phyloP scores from a whole-genome alignment of 345 rosid genomes.

The Turnera subulata region DNA sequence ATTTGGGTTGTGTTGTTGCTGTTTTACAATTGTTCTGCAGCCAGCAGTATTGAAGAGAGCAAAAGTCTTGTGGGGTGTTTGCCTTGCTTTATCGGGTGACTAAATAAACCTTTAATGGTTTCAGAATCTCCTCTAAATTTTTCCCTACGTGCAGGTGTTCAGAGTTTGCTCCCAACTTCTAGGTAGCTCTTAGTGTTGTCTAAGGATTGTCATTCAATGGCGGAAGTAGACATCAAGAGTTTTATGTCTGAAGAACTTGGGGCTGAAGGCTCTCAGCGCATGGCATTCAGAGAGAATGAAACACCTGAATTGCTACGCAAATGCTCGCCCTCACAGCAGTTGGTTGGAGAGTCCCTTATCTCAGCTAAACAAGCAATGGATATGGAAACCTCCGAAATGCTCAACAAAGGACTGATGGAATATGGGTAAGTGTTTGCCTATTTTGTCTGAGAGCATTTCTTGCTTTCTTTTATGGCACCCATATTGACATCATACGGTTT shows the following conservation, averaged over 20 bases:
- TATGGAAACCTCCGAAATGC: slow-evolving; percentile 19
- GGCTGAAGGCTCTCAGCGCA: slow-evolving; percentile 15
- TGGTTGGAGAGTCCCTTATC: slow-evolving; percentile 17
- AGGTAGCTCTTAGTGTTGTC: slow-evolving; percentile 24
- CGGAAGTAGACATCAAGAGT: slow-evolving; percentile 19
- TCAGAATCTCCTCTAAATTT: slow-evolving; percentile 39
- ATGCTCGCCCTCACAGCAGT: slow-evolving; percentile 12
- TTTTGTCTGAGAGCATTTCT: too few relatives aligned
- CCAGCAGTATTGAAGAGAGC: slow-evolving; percentile 69
- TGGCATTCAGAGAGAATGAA: slow-evolving; percentile 9
- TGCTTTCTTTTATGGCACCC: too few relatives aligned
- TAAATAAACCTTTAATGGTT: slow-evolving; percentile 20
- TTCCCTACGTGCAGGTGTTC: slow-evolving; percentile 53
- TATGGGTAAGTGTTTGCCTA: slow-evolving; percentile 46
- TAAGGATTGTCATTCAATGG: slow-evolving; percentile 36
- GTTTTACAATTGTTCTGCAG: slow-evolving; percentile 54
- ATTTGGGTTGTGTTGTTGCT: slow-evolving; percentile 48
- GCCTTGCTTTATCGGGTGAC: slow-evolving; percentile 55
- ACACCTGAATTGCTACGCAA: slow-evolving; percentile 6
- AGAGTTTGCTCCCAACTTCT: slow-evolving; percentile 35
- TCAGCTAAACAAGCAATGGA: slow-evolving; percentile 16
- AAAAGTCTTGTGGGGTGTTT: slow-evolving; percentile 54
- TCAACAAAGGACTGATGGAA: slow-evolving; percentile 52
- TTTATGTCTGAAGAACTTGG: slow-evolving; percentile 19
- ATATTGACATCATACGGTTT: neutral